Conservation (phyloP, 441 rosid species). For the Erysimum cheiri region DNA sequence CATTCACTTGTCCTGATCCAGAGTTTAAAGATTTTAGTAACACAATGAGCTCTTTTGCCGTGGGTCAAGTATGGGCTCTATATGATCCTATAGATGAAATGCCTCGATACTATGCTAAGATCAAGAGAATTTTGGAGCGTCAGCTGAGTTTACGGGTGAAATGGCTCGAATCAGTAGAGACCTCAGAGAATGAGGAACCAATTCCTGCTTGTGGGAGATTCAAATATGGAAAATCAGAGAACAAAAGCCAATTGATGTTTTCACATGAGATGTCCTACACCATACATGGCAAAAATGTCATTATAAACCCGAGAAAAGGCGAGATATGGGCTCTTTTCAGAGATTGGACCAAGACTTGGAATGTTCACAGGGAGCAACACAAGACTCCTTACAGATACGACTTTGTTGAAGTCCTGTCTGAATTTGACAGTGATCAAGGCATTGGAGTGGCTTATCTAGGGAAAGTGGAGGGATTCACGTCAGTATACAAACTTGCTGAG, state of each 20-base stretch:
- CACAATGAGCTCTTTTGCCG: slow-evolving; percentile 15
- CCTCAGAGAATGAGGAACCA: slow-evolving; percentile 38
- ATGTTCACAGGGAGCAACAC: slow-evolving; percentile 43
- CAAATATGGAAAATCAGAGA: slow-evolving; percentile 50
- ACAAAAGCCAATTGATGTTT: slow-evolving; percentile 49
- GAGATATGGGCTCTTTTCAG: slow-evolving; percentile 85
- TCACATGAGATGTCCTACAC: slow-evolving; percentile 59
- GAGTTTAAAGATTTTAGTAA: slow-evolving; percentile 34
- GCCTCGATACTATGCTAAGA: slow-evolving; percentile 64
- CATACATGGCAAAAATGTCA: slow-evolving; percentile 40
- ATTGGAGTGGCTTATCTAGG: slow-evolving; percentile 56
- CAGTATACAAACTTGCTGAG: slow-evolving; percentile 40
- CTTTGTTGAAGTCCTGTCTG: slow-evolving; percentile 69
- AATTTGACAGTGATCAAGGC: slow-evolving; percentile 51
- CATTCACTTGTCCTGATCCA: slow-evolving; percentile 4
- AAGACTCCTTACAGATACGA: slow-evolving; percentile 61
- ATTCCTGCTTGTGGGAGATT: slow-evolving; percentile 67
- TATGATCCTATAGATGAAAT: slow-evolving; percentile 61
- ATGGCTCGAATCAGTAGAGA: slow-evolving; percentile 49
- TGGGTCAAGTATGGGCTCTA: slow-evolving; percentile 52
- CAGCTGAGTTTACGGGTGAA: slow-evolving; percentile 45
- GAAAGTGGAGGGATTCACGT: slow-evolving; percentile 68
- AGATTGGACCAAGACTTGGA: slow-evolving; percentile 58
- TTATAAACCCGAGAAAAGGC: slow-evolving; percentile 61
- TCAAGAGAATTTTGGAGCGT: slow-evolving; percentile 44